Base-by-base conservation (phyloP, 768 basidiomycete species). In the Pisolithus albus region DNA sequence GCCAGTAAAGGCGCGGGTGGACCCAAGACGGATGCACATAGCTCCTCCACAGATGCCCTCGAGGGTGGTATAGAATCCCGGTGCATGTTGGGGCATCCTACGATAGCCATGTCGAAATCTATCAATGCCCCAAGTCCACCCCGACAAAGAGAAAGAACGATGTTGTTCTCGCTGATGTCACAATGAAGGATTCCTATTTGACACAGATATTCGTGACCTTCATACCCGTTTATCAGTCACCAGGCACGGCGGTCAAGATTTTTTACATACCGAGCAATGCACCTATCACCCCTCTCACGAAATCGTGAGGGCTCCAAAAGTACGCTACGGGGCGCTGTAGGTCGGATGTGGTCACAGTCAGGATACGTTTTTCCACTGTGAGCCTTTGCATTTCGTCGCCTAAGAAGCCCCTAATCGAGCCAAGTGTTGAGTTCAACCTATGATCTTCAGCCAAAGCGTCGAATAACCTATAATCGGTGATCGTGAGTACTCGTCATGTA, bases 121-220 rank as follows among this genome's bases (percentile, higher is more conserved):
- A 59, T 68, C 42, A 70, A 19, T 1, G 68, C 68, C 28, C 54
- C 16, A 32, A 51, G 53, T 4, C 40, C 53, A 40, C 50, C 49
- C 16, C 48, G 53, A 11, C 16, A 41, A 19, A 24, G 47, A 2
- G 56, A 54, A 2, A 71, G 64, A 13, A 71, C 60, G 5, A 72
- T 57, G 43, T 70, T 70, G 9, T 69, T 68, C 26, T 61, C 61
- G 52, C 66, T 71, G 46, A 71, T 55, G 43, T 72, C 65, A 4
- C 66, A 56, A 36, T 70, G 68, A 2, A 70, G 45, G 36, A 72
- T 59, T 0, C 61, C 62, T 13, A 54, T 52, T 0, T 15, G 24
- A 1, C 50, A 55, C 0, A 63, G 52, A 39, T 38, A 57, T 26
- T 61, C 34, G n/a, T 61, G 61, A 0, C 59, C 61, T 61, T 49